Evolutionary conservation across 2,329 filamentous ascomycete genomes (phyloP), one percentile per base, ranked within the genome.

Genomic region (Exophiala dermatitidis): DNA sequence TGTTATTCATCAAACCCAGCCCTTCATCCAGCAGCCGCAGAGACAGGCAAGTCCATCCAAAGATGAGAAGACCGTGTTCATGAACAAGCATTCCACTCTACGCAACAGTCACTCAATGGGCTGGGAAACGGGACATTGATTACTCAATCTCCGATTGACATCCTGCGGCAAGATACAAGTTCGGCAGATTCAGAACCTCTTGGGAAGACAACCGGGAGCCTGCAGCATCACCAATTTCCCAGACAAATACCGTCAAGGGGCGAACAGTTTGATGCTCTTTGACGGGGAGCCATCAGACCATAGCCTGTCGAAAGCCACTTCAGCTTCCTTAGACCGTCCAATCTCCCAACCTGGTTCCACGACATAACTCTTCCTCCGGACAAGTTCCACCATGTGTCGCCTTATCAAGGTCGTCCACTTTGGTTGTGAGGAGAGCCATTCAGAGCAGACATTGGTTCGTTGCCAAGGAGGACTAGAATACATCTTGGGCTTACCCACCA

Each of bases 341-440:
- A 19, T 19, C 19, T 19, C 19, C 19, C 19, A 19, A 12, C 19
- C 4, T 38, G 36, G 36, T 8, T 5, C 6, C 10, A n/a, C 38
- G 28, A 41, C 38, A 41, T 5, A 12, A 5, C 4, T 12, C 19
- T 12, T 38, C 19, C 19, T 19, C 19, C 19, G 19, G 36, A 4
- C 36, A 12, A 38, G 36, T 12, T 6, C 12, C 38, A 41, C 38
- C 38, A 59, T 59, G 57, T 59, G 54, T 33, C 40, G 45, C 29
- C 6, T 46, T 8, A 59, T 59, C 51, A 54, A 54, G 46, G 50
- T 55, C 6, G 44, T 57, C n/a, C 40, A 57, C 30, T 57, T 59
- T 40, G 57, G 54, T 19, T 59, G 57, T 19, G 41, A 54, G 12
- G 51, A 53, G 3, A 32, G 46, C 5, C 57, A 59, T 40, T 36